Conservation (phyloP, 495 filamentous ascomycete species). For the Xylaria nigripes region DNA sequence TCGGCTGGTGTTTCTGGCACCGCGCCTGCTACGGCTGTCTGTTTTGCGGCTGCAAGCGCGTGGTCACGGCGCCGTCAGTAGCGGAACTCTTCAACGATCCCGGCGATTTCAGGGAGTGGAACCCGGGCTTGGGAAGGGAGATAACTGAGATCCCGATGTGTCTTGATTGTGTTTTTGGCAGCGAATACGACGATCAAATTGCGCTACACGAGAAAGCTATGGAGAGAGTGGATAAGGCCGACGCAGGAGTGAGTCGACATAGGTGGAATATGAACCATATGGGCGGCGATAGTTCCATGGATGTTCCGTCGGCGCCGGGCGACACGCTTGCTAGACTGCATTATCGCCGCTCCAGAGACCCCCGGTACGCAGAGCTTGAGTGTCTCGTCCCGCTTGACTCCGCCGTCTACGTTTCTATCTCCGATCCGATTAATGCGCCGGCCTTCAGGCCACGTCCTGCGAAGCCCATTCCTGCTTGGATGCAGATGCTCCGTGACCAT, state of each 20-base stretch:
- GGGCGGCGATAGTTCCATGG: constrained; percentile 9
- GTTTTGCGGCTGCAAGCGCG: constrained; percentile 28
- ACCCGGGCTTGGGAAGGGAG: constrained; percentile 14
- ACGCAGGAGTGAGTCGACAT: constrained; percentile 20
- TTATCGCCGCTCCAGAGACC: constrained; percentile 1
- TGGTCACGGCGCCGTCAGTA: constrained; percentile 9
- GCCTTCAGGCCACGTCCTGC: constrained; percentile 36
- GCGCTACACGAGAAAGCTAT: constrained; percentile 19
- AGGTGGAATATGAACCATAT: constrained; percentile 19
- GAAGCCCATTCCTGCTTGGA: constrained; percentile 41
- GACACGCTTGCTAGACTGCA: constrained; percentile 9
- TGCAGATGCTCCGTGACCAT: constrained; percentile 28
- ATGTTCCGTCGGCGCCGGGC: constrained; percentile 2
- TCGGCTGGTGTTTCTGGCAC: constrained; percentile 46
- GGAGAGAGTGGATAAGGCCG: constrained; percentile 17
- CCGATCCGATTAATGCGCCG: constrained; percentile 31
- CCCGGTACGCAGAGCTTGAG: constrained; percentile 7
- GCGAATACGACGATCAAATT: constrained; percentile 15
- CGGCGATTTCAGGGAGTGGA: no score
- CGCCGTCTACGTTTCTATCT: constrained; percentile 33
- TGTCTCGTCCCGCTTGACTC: constrained; percentile 15
- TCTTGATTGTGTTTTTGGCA: constrained; percentile 22
- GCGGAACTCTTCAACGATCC: constrained; percentile 10
- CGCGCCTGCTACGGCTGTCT: constrained; percentile 40
- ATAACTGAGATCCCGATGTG: constrained; percentile 30